Base-by-base conservation (phyloP, 2,329 filamentous ascomycete genomes). In the Domatiomyces catenatus region DNA sequence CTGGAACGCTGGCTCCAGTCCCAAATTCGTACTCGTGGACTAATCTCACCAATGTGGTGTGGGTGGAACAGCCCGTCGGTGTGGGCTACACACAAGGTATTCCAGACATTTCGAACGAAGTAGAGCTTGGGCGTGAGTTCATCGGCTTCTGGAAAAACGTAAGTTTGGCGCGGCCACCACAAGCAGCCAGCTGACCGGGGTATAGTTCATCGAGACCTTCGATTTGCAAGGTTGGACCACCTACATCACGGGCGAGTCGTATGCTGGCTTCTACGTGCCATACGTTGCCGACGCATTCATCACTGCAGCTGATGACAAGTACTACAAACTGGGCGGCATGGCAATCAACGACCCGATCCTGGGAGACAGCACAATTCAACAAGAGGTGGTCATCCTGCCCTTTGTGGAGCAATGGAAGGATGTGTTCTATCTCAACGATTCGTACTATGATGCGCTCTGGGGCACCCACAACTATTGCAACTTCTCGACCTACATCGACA, bases 201-300 rank as follows among this genome's bases (percentile, higher is more conserved):
- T 39, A 39, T 39, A 39, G 32, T 87, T 86, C 58, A 67, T 86
- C 51, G 70, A 83, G 26, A 79, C 79, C 0, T 87, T 87, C 56
- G 70, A 66, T n/a, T 69, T 86, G 58, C 72, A 83, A 15, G 73
- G 74, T 7, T 77, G 75, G 58, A 83, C 83, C 56, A 74, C 86
- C 5, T 89, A 83, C 64, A 75, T 90, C 50, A 75, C 82, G 0
- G 86, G 83, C 6, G 84, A 86, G 63, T 50, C 48, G 5, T 54
- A 52, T 44, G 53, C 86, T 85, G 57, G 82, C 79, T 0, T 83
- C 84, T 8, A 67, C 70, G 76, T 83, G 2, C 81, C 83, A 0
- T 86, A 85, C 60, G 82, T 88, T 51, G 77, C 82, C 1, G 76
- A 79, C 58, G 79, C 78, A 17, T 84, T 92, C 74, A 69, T 88